Percentiles rank a stretch among this genome's conserved stretches.
Evolutionary conservation across 306 rosid genomes (phyloP).

Genomic region (Dryas alaskensis): DNA sequence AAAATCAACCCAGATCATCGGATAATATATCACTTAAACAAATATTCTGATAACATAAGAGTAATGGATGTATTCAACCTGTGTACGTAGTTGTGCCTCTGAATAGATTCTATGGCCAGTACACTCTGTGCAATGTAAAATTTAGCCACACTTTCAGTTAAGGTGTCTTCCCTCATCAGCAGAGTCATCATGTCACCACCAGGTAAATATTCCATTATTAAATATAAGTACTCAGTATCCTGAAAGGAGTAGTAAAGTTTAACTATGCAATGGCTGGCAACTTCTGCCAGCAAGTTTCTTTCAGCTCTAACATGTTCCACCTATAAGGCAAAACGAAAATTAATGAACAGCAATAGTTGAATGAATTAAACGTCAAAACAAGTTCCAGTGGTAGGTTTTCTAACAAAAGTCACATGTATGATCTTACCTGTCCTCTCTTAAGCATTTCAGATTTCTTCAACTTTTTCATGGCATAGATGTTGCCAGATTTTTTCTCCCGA

Average conservation of each 20-base stretch:
- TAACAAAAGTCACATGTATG: conserved; percentile 14
- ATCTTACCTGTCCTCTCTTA: conserved; percentile 91
- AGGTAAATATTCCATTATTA: conserved; percentile 97
- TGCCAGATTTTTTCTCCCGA: conserved; percentile 98
- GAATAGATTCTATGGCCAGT: conserved; percentile 96
- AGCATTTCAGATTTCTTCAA: conserved; percentile 98
- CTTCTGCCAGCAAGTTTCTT: conserved; percentile 97
- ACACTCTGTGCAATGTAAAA: conserved; percentile 98
- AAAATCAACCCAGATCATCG: background rate
- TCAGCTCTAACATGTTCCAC: conserved; percentile 99
- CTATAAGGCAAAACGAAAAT: conserved; percentile 36
- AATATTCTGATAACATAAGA: conserved; percentile 3
- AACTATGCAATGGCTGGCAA: conserved; percentile 96
- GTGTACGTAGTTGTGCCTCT: conserved; percentile 91
- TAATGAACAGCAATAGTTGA: background rate
- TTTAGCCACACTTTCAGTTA: conserved; percentile 75
- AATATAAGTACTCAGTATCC: conserved; percentile 84
- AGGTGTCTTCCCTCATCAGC: conserved; percentile 92
- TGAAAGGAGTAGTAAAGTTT: conserved; percentile 98
- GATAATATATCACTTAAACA: conserved; percentile 21
- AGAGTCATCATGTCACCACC: conserved; percentile 99
- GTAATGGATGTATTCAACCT: conserved; percentile 48
- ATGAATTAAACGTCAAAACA: conserved; percentile 4
- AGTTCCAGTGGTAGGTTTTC: conserved; percentile 16
- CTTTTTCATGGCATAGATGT: conserved; percentile 97